Base-by-base conservation (phyloP, 2,329 filamentous ascomycete species). In the Aureobasidium vineae region DNA sequence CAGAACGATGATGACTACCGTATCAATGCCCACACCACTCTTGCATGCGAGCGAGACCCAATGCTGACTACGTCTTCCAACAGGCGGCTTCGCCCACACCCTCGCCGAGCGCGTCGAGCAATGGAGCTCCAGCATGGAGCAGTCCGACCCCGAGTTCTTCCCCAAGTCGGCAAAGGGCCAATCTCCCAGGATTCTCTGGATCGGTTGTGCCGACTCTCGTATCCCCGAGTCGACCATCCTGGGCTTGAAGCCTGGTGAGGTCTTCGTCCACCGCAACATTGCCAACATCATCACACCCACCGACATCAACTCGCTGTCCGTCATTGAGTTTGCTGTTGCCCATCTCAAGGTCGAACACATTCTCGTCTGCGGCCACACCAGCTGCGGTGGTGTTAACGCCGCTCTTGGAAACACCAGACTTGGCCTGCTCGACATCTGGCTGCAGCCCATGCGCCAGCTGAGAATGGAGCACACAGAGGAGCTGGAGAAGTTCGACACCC, bases 211-310 rank as follows among this genome's bases (percentile, higher is more conserved):
- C 72, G 92, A 96, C 81, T 91, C 88, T 45, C 90, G 92, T 70
- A 88, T 91, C 71, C 91, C 92, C 1, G 92, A 95, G 78, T 94
- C 90, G 5, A 92, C 88, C 57, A 84, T 96, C 73, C 84, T 93
- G 33, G 88, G 89, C 73, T 83, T 92, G 67, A 84, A 91, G 73
- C 90, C 91, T 3, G 91, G 92, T 67, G 91, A 96, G 72, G 88
- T 96, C 71, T 96, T 96, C 77, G 89, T 92, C 63, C 91, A 96
- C 82, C 90, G 92, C 75, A 96, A 96, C 81, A 93, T 96, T 76
- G 91, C 90, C 78, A 96, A 96, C 80, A 86, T 94, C 73, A 80
- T 96, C 69, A 86, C 87, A 66, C 81, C 87, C 23, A 87, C 86
- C 72, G 92, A 96, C 76, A 85, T 94, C 76, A 91, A 86, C 79